Base-by-base conservation (phyloP, 345 rosid species). In the Erysimum cheiranthoides region DNA sequence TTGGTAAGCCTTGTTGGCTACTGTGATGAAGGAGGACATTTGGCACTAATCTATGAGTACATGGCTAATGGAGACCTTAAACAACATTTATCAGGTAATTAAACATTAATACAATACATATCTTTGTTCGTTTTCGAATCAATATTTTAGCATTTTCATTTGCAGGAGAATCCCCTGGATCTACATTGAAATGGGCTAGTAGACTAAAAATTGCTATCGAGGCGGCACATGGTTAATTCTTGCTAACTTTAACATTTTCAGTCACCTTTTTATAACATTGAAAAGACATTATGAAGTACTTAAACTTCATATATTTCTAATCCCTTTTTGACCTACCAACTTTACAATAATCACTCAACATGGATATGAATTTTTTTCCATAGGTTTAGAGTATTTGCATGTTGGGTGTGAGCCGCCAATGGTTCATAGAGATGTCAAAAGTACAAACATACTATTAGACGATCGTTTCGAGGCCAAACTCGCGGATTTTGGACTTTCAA, bases 401-500 rank as follows among this genome's bases (percentile, higher is more conserved):
- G 53, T 73, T 59, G 85, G 90, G 2, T 81, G 88, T 74, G 81
- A 73, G 50, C 86, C 86, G 0, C 82, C 84, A 2, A 81, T 80
- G 60, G 53, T 82, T 66, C 85, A 84, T 58, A 62, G 87, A 66
- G 85, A 86, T 80, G 78, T 84, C 45, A 86, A 86, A 71, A 59
- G 75, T 38, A 40, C 79, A 9, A 86, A 86, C 43, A 84, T 86
- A 73, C 63, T 84, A n/a, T 31, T 83, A 17, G 71, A 66, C 8
- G 68, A 83, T 5, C 78, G 68, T 11, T 73, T 84, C 32, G 85
- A 82, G 12, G 85, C 85, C 14, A 84, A 83, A 17, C 74, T 86
- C 3, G 67, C 85, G 0, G 85, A 86, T 76, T 86, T 86, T 39
- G 88, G 88, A 42, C 72, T 85, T 11, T 85, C 86, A 12, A 83